phyloP scores from a whole-genome alignment of 2,329 filamentous ascomycete species.

The Allantophomopsis cytisporea region DNA sequence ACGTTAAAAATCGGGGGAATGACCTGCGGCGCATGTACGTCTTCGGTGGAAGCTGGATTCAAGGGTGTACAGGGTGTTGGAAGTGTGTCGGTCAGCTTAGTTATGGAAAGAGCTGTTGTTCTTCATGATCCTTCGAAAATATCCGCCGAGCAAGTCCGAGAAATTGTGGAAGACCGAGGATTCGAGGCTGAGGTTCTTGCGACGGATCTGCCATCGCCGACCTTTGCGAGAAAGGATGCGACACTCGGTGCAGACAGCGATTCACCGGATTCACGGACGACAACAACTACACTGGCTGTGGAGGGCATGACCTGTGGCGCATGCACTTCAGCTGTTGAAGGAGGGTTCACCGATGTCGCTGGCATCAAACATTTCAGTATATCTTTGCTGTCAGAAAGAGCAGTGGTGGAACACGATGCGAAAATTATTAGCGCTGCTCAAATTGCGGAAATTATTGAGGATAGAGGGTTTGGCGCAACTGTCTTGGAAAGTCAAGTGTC shows the following conservation, averaged over 20 bases:
- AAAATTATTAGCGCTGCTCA: slow-evolving; percentile 33
- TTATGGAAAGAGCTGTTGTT: slow-evolving; percentile 92
- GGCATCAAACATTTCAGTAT: slow-evolving; percentile 70
- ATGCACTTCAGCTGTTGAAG: slow-evolving; percentile 75
- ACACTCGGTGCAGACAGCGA: slow-evolving; percentile 19
- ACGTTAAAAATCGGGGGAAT: slow-evolving; percentile 85
- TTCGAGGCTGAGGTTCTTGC: slow-evolving; percentile 87
- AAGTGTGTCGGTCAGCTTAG: slow-evolving; percentile 79
- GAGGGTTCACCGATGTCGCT: slow-evolving; percentile 60
- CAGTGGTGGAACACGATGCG: slow-evolving; percentile 71
- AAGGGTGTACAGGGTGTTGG: slow-evolving; percentile 68
- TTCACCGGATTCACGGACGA: slow-evolving; percentile 18
- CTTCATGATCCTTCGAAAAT: slow-evolving; percentile 72
- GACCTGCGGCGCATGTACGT: slow-evolving; percentile 89
- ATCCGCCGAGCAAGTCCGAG: slow-evolving; percentile 60
- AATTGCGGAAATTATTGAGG: slow-evolving; percentile 45
- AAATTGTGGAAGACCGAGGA: slow-evolving; percentile 82
- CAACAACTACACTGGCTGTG: slow-evolving; percentile 64
- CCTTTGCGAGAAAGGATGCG: slow-evolving; percentile 19
- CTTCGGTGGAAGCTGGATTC: slow-evolving; percentile 87
- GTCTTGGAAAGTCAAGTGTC: slow-evolving; percentile 57
- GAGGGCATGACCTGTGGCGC: slow-evolving; percentile 88
- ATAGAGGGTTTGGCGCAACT: slow-evolving; percentile 68
- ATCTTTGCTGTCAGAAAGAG: slow-evolving; percentile 71
- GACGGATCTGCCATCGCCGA: slow-evolving; percentile 54